Base-by-base conservation (phyloP, 23 red algal species). In the Agarophyton chilense region DNA sequence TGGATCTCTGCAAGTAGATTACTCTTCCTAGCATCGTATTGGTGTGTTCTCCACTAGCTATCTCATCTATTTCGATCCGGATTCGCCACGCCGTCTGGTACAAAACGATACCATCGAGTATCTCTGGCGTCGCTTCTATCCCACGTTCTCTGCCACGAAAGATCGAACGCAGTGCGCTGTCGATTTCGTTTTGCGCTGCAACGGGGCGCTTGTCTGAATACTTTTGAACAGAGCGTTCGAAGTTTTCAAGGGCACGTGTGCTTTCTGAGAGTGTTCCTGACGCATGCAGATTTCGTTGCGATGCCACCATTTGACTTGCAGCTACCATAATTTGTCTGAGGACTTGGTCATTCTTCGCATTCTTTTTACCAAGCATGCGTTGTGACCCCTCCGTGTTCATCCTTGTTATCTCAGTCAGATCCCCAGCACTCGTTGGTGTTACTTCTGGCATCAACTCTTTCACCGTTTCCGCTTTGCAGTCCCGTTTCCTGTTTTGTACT, bases 1-100 rank as follows among this genome's bases (percentile, higher is more conserved):
- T n/a, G n/a, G n/a, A n/a, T n/a, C n/a, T n/a, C 28, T 91, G 87
- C 22, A 57, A n/a, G 34, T 81, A 91, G 4, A 56, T 81, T 43
- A 80, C 49, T 49, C 63, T 79, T 25, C 87, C 76, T 2, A 61
- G 68, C 2, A 72, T 42, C 31, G 76, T 91, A 40, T 64, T 81
- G 10, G 76, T 53, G 45, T 79, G 76, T 32, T 52, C 55, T n/a
- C 87, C 63, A 11, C 47, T 74, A 17, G 68, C 31, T 26, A 91
- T 79, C 41, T 81, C 76, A 47, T 79, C 76, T 57, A 91, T 79
- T 35, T 73, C 87, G 2, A 42, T 55, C 19, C 57, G 50, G 19
- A 91, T 33, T 42, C 76, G 35, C 10, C 35, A 68, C 8, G 57
- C 72, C 44, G 81, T 46, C 22, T 63, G 52, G 47, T 91, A 80